Evolutionary conservation across 176 grass and related monocot genomes (phyloP).

Genomic region (Chrysopogon serrulatus): DNA sequence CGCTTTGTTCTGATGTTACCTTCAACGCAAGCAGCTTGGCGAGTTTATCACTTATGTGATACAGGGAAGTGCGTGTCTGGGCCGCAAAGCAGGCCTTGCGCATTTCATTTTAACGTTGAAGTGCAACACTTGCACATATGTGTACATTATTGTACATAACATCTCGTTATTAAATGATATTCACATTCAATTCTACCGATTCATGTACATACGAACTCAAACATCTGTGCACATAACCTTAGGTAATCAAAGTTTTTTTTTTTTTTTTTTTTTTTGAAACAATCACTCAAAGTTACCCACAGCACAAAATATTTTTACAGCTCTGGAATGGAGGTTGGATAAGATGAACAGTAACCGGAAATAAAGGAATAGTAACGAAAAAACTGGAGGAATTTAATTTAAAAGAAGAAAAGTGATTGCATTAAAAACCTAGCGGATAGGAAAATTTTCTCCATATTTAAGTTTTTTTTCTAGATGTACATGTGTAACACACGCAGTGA

Average conservation of each 20-base stretch:
- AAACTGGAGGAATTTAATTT: background rate
- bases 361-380: background rate
- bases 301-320: background rate
- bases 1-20: conserved; percentile 73
- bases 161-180: background rate
- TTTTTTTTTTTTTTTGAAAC: no score
- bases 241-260: background rate
- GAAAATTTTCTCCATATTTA: background rate
- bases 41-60: conserved; percentile 5
- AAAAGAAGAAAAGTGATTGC: background rate
- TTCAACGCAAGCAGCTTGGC: conserved; percentile 37
- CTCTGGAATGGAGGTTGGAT: background rate
- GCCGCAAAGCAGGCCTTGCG: background rate
- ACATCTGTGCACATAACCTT: background rate
- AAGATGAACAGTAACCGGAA: background rate
- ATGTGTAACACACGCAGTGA: no score
- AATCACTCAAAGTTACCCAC: background rate
- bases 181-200: background rate
- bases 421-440: background rate
- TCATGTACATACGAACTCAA: background rate
- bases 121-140: conserved; percentile 14
- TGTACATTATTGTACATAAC: conserved; percentile 25
- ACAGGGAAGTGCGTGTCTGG: background rate
- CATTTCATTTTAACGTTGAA: background rate
- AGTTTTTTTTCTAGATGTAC: no score